Evolutionary conservation across 768 basidiomycete species (phyloP).

Genomic region (Lepiota brunneoincarnata): DNA sequence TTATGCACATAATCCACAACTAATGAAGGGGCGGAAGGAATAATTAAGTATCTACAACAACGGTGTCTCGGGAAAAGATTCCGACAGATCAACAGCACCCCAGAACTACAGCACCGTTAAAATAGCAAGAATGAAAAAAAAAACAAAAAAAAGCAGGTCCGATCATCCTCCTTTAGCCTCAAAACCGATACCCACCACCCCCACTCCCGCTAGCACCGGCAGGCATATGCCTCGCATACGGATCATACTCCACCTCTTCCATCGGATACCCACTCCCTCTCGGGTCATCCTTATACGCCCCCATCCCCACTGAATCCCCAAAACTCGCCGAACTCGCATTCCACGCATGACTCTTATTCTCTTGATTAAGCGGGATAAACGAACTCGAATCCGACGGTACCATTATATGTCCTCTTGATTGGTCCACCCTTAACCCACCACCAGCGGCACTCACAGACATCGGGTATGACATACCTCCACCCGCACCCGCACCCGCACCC

Average conservation of each 20-base stretch:
- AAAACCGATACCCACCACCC: background rate
- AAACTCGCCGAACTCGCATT: conserved; percentile 51
- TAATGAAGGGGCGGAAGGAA: too few species aligned
- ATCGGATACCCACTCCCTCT: conserved; percentile 20
- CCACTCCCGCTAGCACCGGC: too few species aligned
- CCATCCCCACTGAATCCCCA: conserved; percentile 28
- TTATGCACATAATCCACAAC: too few species aligned
- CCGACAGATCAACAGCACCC: too few species aligned
- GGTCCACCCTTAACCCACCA: conserved; percentile 23
- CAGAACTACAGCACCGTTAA: too few species aligned
- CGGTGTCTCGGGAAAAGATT: too few species aligned
- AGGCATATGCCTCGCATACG: conserved; percentile 26
- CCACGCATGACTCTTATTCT: conserved; percentile 56
- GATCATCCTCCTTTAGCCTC: background rate
- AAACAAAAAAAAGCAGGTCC: background rate
- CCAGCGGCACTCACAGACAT: conserved; percentile 20
- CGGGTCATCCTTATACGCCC: conserved; percentile 5
- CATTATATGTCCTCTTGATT: conserved; percentile 4
- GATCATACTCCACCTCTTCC: conserved; percentile 25
- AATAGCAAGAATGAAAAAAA: too few species aligned
- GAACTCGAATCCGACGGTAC: conserved; percentile 57
- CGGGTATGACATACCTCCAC: conserved; percentile 23
- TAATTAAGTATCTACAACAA: too few species aligned
- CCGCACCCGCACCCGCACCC: conserved; percentile 25
- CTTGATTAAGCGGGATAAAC: conserved; percentile 70